phyloP scores from a whole-genome alignment of 768 basidiomycete genomes.

The Sporobolomyces pararoseus region DNA sequence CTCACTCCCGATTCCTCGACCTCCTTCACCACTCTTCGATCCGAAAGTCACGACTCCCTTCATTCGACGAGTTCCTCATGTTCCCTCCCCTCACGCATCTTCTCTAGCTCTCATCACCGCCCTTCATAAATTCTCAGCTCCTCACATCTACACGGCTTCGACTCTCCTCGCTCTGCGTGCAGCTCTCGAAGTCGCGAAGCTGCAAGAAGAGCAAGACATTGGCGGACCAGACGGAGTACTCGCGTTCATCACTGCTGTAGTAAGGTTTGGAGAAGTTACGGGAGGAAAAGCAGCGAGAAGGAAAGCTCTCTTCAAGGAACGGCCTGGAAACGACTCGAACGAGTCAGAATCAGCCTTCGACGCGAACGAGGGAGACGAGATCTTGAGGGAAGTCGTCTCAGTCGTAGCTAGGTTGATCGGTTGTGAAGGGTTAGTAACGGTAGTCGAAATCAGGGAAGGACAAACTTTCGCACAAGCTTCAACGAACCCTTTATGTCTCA shows the following conservation, averaged over 20 bases:
- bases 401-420: slow-evolving; percentile 44
- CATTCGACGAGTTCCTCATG: slow-evolving; percentile 30
- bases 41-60: slow-evolving; percentile 44
- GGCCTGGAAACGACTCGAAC: background rate
- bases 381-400: slow-evolving; percentile 43
- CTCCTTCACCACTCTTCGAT: slow-evolving; percentile 43
- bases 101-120: slow-evolving; percentile 43
- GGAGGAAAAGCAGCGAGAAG: slow-evolving; percentile 18
- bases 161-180: slow-evolving; percentile 35
- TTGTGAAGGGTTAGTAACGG: slow-evolving; percentile 43
- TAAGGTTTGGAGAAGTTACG: slow-evolving; percentile 44
- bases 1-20: slow-evolving; percentile 34
- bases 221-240: slow-evolving; percentile 43
- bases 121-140: slow-evolving; percentile 45
- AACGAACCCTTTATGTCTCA: slow-evolving; percentile 6
- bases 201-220: slow-evolving; percentile 41
- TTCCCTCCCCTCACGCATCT: slow-evolving; percentile 31
- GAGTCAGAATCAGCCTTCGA: background rate
- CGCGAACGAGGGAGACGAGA: slow-evolving; percentile 33
- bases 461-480: slow-evolving; percentile 19
- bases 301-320: background rate
- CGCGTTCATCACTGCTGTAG: slow-evolving; percentile 42
- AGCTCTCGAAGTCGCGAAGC: slow-evolving; percentile 39
- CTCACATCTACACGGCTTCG: slow-evolving; percentile 41
- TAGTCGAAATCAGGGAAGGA: slow-evolving; percentile 36